phyloP scores from a whole-genome alignment of 371 early-diverging fungal species.

The Mortierella sp. region DNA sequence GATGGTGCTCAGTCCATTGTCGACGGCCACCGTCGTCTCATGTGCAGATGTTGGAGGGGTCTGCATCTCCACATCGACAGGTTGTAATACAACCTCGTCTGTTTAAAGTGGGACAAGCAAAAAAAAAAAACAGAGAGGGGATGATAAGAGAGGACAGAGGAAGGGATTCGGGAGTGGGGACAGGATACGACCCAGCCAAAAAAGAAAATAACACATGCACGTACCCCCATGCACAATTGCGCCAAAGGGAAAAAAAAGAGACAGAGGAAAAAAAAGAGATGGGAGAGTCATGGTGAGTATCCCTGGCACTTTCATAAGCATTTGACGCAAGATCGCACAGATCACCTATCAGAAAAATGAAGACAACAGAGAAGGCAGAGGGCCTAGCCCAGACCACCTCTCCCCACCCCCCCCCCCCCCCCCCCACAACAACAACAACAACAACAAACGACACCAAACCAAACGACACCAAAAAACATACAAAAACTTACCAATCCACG shows the following conservation, averaged over 20 bases:
- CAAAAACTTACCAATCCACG: slow-evolving; percentile 60
- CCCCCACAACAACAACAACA: neutral
- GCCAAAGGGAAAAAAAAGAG: neutral
- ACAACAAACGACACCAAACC: neutral
- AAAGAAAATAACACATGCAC: neutral
- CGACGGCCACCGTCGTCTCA: slow-evolving; percentile 18
- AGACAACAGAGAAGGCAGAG: slow-evolving; percentile 1
- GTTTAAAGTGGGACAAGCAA: neutral
- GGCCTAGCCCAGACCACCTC: slow-evolving; percentile 4
- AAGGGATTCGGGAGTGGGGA: too few relatives aligned
- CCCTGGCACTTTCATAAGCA: neutral
- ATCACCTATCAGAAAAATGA: neutral
- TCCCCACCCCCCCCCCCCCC: too few relatives aligned
- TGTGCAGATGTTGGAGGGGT: slow-evolving; percentile 26
- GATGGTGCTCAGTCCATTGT: slow-evolving; percentile 27
- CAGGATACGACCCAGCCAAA: neutral
- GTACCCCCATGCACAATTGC: neutral
- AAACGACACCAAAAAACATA: neutral
- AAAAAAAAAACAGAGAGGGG: neutral
- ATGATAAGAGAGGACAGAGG: neutral
- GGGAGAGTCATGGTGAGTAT: neutral
- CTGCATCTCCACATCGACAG: slow-evolving; percentile 31
- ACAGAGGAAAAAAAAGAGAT: neutral
- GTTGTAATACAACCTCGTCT: slow-evolving; percentile 48
- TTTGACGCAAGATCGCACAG: neutral